Percentiles rank a stretch among this genome's conserved stretches.
Evolutionary conservation across 768 basidiomycete species (phyloP).

Genomic region (Rhodotorula diobovata): DNA sequence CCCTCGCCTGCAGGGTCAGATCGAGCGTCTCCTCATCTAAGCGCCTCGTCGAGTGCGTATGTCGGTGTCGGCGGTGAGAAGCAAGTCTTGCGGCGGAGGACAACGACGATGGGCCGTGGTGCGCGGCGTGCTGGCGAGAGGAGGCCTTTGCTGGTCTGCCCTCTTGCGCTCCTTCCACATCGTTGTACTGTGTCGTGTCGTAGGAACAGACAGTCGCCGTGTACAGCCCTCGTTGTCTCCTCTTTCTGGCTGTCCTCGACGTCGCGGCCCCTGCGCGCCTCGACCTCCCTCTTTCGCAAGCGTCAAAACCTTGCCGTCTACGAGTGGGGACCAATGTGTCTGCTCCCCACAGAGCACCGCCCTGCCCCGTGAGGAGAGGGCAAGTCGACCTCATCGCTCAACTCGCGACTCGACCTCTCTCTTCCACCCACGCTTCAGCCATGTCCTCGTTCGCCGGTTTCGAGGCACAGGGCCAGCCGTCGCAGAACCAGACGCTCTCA

Average conservation of each 20-base stretch:
- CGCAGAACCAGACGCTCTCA: conserved; percentile 5
- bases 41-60: not conserved
- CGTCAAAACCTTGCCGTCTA: too few species aligned
- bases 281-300: too few species aligned
- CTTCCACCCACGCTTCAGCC: not conserved
- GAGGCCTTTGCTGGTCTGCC: conserved; percentile 20
- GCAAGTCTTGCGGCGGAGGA: not conserved
- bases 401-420: not conserved
- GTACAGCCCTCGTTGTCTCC: too few species aligned
- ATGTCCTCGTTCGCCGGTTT: not conserved
- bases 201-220: too few species aligned
- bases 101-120: not conserved
- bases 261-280: too few species aligned
- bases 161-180: not conserved
- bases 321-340: too few species aligned
- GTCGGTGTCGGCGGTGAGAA: not conserved
- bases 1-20: conserved; percentile 44
- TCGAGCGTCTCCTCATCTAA: conserved; percentile 51
- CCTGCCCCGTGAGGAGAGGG: too few species aligned
- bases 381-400: not conserved
- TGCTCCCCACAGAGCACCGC: too few species aligned
- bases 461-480: not conserved
- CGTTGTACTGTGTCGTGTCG: not conserved
- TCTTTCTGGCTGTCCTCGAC: too few species aligned
- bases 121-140: not conserved